Conservation (phyloP, 2,329 filamentous ascomycete genomes). For the Alternaria brassicae region DNA sequence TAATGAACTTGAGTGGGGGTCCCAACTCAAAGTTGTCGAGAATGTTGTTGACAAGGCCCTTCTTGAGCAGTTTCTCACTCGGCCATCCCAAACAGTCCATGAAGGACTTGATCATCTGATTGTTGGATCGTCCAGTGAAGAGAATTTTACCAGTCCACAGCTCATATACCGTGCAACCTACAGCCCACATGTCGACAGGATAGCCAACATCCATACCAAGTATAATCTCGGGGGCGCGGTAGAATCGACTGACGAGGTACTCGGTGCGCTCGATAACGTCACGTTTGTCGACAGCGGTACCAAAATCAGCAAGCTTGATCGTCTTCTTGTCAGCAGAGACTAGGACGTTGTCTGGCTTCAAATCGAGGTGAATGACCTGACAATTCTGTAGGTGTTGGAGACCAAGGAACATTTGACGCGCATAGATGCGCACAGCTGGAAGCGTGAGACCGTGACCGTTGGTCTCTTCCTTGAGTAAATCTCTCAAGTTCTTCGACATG, state of each 20-base stretch:
- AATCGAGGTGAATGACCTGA: conserved; percentile 91
- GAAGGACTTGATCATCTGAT: conserved; percentile 95
- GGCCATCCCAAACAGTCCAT: conserved; percentile 96
- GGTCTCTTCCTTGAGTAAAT: conserved; percentile 88
- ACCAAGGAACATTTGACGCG: conserved; percentile 92
- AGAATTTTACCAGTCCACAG: conserved; percentile 97
- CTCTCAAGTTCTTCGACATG: conserved; percentile 81
- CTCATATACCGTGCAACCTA: conserved; percentile 96
- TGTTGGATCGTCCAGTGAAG: conserved; percentile 94
- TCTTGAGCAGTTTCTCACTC: conserved; percentile 85
- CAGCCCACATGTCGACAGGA: conserved; percentile 95
- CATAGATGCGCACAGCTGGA: conserved; percentile 84
- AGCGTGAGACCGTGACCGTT: conserved; percentile 87
- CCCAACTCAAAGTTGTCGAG: conserved; percentile 65
- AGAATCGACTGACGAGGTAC: conserved; percentile 96
- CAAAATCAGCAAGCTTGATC: conserved; percentile 94
- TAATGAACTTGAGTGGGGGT: conserved; percentile 80
- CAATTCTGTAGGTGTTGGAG: conserved; percentile 87
- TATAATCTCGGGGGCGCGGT: conserved; percentile 95
- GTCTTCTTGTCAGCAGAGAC: conserved; percentile 65
- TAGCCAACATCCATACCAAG: conserved; percentile 96
- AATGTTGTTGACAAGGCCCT: conserved; percentile 72
- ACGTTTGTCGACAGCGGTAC: conserved; percentile 89
- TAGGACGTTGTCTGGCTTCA: conserved; percentile 97
- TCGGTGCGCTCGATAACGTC: conserved; percentile 87